phyloP scores from a whole-genome alignment of 2,329 filamentous ascomycete species.

The Chrysosporium queenslandicum region DNA sequence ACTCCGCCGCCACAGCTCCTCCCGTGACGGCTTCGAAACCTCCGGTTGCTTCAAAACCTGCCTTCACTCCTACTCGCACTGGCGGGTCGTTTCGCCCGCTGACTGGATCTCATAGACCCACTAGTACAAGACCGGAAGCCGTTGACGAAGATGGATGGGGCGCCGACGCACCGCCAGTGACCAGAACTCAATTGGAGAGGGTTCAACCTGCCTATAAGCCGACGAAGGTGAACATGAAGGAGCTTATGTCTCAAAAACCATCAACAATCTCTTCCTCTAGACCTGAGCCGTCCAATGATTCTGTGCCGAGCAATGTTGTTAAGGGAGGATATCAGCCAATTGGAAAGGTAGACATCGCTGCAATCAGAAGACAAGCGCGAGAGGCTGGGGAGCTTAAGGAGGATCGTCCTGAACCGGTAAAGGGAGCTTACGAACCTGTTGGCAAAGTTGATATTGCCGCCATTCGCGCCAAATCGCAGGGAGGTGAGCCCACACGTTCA shows the following conservation, averaged over 20 bases:
- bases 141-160: constrained; percentile 90
- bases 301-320: constrained; percentile 54
- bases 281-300: constrained; percentile 37
- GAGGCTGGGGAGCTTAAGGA: constrained; percentile 49
- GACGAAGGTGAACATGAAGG: constrained; percentile 86
- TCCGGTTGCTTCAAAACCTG: constrained; percentile 77
- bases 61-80: constrained; percentile 67
- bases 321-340: constrained; percentile 84
- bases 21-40: constrained; percentile 45
- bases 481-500: constrained; percentile 32
- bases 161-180: constrained; percentile 80
- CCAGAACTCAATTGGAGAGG: constrained; percentile 78
- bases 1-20: constrained; percentile 58
- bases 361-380: constrained; percentile 66
- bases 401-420: constrained; percentile 73
- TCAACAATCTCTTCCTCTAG: constrained; percentile 37
- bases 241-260: constrained; percentile 63
- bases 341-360: constrained; percentile 94
- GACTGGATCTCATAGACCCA: constrained; percentile 47
- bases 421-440: constrained; percentile 86
- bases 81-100: constrained; percentile 58
- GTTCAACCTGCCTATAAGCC: constrained; percentile 88
- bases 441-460: constrained; percentile 96
- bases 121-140: constrained; percentile 41
- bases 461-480: constrained; percentile 71